Evolutionary conservation across 1,139 yeast genomes (phyloP), one percentile per base, ranked within the genome.

Genomic region (Candida sanyaensis): DNA sequence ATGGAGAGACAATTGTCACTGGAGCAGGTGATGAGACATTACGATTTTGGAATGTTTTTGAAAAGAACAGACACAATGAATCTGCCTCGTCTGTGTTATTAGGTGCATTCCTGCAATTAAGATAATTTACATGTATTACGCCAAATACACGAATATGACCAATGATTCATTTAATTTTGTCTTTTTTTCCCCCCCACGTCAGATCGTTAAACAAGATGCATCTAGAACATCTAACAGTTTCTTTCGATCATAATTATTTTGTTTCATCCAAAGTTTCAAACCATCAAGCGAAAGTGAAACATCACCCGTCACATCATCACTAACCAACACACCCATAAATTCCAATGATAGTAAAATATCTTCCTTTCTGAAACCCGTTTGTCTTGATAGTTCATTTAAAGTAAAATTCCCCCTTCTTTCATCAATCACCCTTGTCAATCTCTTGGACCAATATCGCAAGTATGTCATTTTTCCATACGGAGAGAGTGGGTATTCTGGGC

Each of bases 21-120:
- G 99, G 99, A 0, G 98, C 99, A 1, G 99, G 99, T 1, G 99
- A 93, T 68, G 99, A 95, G 66, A 93, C 99, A 0, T 71, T 93
- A 50, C 69, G 98, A 57, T 89, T 91, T 60, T 92, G 98, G 98
- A 89, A 88, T 58, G 86, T 90, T 1, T 91, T 89, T 68, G 96
- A 88, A 52, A 89, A 86, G 64, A 82, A 78, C 51, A 84, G 80
- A 60, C 69, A 74, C 39, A 84, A 78, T 50, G 77, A 73, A 40
- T 80, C 79, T 13, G 83, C 84, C 24, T 70, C 83, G 8, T 83
- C 90, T 21, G 88, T 86, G 5, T 69, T 89, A 44, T 68, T 88
- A 45, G 93, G 88, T 67, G 90, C 95, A 3, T 87, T 88, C 58
- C 86, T 82, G 77, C 92, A 87, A 62, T 73, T 88, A 54, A 73